A percentile compares a stretch with the other conserved stretches of the same genome.
These are phyloP conservation scores for Bipolaris cookei DNA, from an alignment of 2,329 filamentous ascomycete species.

Conservation along the genomic window DNA sequence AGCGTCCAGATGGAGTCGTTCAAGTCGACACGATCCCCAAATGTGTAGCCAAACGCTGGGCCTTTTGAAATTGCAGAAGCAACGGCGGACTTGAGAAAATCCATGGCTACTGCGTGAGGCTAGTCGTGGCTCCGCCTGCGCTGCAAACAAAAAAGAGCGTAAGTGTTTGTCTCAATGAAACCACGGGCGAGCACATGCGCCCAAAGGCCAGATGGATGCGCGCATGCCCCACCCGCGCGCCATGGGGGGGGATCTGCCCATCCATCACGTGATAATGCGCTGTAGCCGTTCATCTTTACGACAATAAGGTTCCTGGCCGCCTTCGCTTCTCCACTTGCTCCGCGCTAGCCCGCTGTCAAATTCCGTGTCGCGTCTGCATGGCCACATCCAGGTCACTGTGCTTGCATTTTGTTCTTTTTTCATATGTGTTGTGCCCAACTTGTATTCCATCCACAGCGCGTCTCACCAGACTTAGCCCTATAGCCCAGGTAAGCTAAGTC, in stretches of 20 bases:
- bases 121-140: background rate
- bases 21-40: slow-evolving; percentile 90
- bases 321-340: background rate
- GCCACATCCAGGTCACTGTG: background rate
- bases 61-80: slow-evolving; percentile 96
- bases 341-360: background rate
- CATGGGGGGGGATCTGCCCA: background rate
- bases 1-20: slow-evolving; percentile 97
- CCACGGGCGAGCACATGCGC: slow-evolving; percentile 7
- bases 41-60: slow-evolving; percentile 88
- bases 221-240: slow-evolving; percentile 9
- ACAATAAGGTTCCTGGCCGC: background rate
- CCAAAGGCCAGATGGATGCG: slow-evolving; percentile 13
- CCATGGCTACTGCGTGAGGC: slow-evolving; percentile 65
- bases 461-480: background rate
- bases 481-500: slow-evolving; percentile 11
- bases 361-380: slow-evolving; percentile 1
- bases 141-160: slow-evolving; percentile 1
- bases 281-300: background rate
- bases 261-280: slow-evolving; percentile 9
- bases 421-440: slow-evolving; percentile 4
- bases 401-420: background rate
- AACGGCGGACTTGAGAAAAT: slow-evolving; percentile 97
- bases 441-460: slow-evolving; percentile 5
- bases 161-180: background rate